These are phyloP conservation scores for Pseudogymnoascus sp. DNA, from an alignment of 2,329 filamentous ascomycete species.

Conservation along the genomic window DNA sequence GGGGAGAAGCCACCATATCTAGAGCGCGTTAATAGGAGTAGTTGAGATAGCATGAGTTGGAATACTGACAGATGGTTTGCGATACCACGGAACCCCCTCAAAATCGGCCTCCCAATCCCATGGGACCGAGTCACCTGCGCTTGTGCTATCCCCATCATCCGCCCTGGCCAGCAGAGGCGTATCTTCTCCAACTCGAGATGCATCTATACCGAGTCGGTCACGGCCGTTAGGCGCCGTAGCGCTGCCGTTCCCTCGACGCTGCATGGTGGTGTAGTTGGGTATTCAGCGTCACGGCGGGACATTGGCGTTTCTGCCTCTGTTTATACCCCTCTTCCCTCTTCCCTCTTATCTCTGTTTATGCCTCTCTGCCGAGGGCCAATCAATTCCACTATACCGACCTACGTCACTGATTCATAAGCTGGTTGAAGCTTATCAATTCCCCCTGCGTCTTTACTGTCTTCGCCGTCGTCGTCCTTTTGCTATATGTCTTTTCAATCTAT, in stretches of 20 bases:
- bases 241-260: background rate
- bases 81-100: slow-evolving; percentile 52
- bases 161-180: background rate
- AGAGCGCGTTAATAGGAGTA: background rate
- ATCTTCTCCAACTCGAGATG: background rate
- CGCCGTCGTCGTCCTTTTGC: background rate
- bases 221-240: background rate
- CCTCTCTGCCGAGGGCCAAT: background rate
- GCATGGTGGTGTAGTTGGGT: background rate
- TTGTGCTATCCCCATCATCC: background rate
- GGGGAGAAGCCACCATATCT: slow-evolving; percentile 77
- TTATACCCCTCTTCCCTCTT: background rate
- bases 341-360: background rate
- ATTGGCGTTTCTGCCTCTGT: background rate
- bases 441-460: background rate
- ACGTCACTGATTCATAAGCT: background rate
- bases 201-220: background rate
- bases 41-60: background rate
- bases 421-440: background rate
- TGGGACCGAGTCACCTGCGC: background rate
- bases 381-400: background rate
- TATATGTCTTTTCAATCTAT: background rate
- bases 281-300: background rate
- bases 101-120: slow-evolving; percentile 48
- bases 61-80: slow-evolving; percentile 48